Evolutionary conservation across 495 filamentous ascomycete species (phyloP).

Genomic region (Neurospora tetrasperma): DNA sequence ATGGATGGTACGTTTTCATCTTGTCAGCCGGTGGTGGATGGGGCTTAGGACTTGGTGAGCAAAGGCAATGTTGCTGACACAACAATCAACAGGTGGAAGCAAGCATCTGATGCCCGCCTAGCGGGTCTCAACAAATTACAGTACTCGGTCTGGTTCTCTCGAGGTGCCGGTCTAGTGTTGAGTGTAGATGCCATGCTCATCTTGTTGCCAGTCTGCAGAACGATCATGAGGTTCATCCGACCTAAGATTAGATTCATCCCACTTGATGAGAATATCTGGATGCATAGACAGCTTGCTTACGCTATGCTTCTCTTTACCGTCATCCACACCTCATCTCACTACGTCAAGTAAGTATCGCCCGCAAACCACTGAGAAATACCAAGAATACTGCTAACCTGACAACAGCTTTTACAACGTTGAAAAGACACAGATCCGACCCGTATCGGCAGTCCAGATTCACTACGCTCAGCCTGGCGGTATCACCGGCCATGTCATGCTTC

Average conservation of each 20-base stretch:
- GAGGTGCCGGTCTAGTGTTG: slow-evolving; percentile 79
- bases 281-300: slow-evolving; percentile 93
- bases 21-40: not conserved
- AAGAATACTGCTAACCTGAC: slow-evolving; percentile 17
- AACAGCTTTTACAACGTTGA: slow-evolving; percentile 92
- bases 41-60: not conserved
- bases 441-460: slow-evolving; percentile 84
- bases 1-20: slow-evolving; percentile 65
- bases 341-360: slow-evolving; percentile 71
- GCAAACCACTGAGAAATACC: not conserved
- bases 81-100: slow-evolving; percentile 54
- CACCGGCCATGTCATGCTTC: slow-evolving; percentile 94
- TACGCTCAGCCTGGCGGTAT: slow-evolving; percentile 83
- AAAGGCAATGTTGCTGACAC: not conserved
- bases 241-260: slow-evolving; percentile 84
- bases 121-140: slow-evolving; percentile 68
- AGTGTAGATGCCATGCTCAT: slow-evolving; percentile 81
- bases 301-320: slow-evolving; percentile 71
- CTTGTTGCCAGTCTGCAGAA: slow-evolving; percentile 88
- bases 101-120: slow-evolving; percentile 54
- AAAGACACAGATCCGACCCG: slow-evolving; percentile 67
- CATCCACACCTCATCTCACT: slow-evolving; percentile 71
- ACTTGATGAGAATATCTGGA: slow-evolving; percentile 91
- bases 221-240: slow-evolving; percentile 68
- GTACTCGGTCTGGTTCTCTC: slow-evolving; percentile 91